Evolutionary conservation across 1,284 basidiomycete genomes (phyloP), one percentile per base, ranked within the genome.

Genomic region (Chiua sp.): DNA sequence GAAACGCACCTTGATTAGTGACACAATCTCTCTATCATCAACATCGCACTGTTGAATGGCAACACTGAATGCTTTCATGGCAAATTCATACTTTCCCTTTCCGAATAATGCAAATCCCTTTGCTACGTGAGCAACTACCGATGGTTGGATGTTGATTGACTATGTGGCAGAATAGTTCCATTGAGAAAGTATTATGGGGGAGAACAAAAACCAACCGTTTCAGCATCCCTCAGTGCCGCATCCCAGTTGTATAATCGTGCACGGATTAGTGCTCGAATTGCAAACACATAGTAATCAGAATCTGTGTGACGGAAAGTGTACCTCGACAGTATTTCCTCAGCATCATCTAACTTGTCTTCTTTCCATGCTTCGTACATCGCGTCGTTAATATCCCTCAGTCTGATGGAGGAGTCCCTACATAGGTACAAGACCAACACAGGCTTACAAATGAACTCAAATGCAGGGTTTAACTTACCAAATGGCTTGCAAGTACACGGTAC

Each of bases 131-230:
- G 56, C 61, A 28, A 33, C 15, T 15, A 63, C 60, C 7, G 61
- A 61, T 2, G 61, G 47, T 16, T 61, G 56, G 11, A 61, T 63
- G 22, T 49, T 56, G n/a, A 59, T 63, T 11, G 61, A 61, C 60
- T 61, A 15, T 22, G 28, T 30, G 15, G 15, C 4, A 13, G 47
- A 13, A 7, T 3, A 7, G 10, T 52, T n/a, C n/a, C 22, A 50
- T 33, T 2, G 20, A 42, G 33, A 20, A n/a, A 18, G 8, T 8
- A 18, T 50, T 12, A 11, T n/a, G 11, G 33, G 47, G 49, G 18
- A 20, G 16, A 35, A 8, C 46, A n/a, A 10, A 42, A 35, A 47
- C 62, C 33, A 15, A 62, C 60, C 35, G n/a, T 50, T 44, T 62
- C 57, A 42, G 60, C 61, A 26, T 62, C 60, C 47, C 60, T 60